These are phyloP conservation scores for Ogataea thermomethanolica DNA, from an alignment of 805 yeast genomes.

Conservation along the genomic window DNA sequence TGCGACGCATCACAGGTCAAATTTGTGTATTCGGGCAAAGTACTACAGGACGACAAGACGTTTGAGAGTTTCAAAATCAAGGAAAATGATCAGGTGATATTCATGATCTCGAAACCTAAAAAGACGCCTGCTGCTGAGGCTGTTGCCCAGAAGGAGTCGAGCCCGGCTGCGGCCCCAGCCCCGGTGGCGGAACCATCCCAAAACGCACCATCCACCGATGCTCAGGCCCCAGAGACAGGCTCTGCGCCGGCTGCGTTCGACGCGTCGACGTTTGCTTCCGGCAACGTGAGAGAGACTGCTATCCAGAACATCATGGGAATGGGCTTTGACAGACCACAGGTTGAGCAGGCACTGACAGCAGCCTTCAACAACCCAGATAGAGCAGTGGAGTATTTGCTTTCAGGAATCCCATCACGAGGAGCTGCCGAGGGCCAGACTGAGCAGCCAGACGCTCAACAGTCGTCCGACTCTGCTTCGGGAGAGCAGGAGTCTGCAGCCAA, in stretches of 20 bases:
- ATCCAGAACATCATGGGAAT: conserved; percentile 84
- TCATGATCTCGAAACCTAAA: conserved; percentile 73
- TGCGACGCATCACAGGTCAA: conserved; percentile 75
- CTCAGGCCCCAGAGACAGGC: conserved; percentile 22
- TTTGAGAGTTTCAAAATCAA: conserved; percentile 71
- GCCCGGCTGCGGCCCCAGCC: conserved; percentile 19
- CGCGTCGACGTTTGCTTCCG: conserved; percentile 68
- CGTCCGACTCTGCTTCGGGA: background rate
- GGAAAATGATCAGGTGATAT: conserved; percentile 84
- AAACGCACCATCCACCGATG: conserved; percentile 20
- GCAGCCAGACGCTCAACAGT: conserved; percentile 1
- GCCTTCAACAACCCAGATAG: conserved; percentile 97
- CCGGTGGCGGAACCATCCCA: conserved; percentile 27
- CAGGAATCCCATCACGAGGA: conserved; percentile 64
- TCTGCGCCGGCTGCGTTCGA: conserved; percentile 26
- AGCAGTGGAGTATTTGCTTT: conserved; percentile 90
- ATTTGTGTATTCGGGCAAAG: conserved; percentile 87
- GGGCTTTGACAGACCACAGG: conserved; percentile 90
- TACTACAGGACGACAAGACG: conserved; percentile 77
- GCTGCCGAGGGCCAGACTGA: conserved; percentile 19
- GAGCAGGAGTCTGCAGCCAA: conserved; percentile 30
- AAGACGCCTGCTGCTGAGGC: conserved; percentile 30
- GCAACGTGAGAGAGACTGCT: conserved; percentile 73
- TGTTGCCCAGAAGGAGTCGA: conserved; percentile 19
- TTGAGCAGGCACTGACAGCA: conserved; percentile 86